phyloP scores from a whole-genome alignment of 2,329 filamentous ascomycete genomes.

The Arthrobotrys sphaeroides region DNA sequence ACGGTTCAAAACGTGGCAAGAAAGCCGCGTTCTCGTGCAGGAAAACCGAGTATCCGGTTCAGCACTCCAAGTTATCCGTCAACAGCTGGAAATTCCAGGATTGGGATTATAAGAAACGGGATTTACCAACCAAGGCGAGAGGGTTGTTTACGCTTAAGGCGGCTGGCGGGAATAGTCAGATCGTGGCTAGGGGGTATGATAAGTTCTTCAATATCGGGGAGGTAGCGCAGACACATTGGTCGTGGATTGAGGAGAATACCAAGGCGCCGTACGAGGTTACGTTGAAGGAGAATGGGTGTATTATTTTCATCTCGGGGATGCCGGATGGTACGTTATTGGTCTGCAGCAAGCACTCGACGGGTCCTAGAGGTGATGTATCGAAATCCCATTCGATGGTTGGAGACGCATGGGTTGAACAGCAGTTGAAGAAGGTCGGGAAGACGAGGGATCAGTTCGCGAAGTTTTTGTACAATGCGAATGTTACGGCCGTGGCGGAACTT shows the following conservation, averaged over 20 bases:
- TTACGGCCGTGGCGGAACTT: slow-evolving; percentile 93
- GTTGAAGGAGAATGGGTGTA: slow-evolving; percentile 99
- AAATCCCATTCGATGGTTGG: slow-evolving; percentile 85
- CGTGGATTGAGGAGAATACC: slow-evolving; percentile 77
- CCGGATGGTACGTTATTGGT: slow-evolving; percentile 89
- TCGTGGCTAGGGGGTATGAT: slow-evolving; percentile 90
- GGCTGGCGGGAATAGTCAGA: slow-evolving; percentile 72
- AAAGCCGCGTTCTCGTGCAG: slow-evolving; percentile 75
- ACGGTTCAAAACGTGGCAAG: slow-evolving; percentile 59
- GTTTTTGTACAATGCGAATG: slow-evolving; percentile 80
- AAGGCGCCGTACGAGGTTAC: slow-evolving; percentile 92
- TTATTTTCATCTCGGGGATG: slow-evolving; percentile 93
- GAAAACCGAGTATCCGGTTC: slow-evolving; percentile 79
- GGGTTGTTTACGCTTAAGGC: slow-evolving; percentile 89
- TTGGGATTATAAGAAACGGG: slow-evolving; percentile 89
- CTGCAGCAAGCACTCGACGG: slow-evolving; percentile 99
- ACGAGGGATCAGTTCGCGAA: slow-evolving; percentile 79
- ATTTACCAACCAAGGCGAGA: slow-evolving; percentile 89
- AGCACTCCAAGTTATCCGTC: slow-evolving; percentile 73
- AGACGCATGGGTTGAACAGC: slow-evolving; percentile 81
- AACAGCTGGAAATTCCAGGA: slow-evolving; percentile 94
- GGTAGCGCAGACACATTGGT: slow-evolving; percentile 82
- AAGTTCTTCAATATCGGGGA: slow-evolving; percentile 98
- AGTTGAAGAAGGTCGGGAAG: slow-evolving; percentile 80
- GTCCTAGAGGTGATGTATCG: slow-evolving; percentile 74